Evolutionary conservation across 164 flowering plant species (phyloP), one percentile per base, ranked within the genome.

Genomic region (Berberis thunbergii): DNA sequence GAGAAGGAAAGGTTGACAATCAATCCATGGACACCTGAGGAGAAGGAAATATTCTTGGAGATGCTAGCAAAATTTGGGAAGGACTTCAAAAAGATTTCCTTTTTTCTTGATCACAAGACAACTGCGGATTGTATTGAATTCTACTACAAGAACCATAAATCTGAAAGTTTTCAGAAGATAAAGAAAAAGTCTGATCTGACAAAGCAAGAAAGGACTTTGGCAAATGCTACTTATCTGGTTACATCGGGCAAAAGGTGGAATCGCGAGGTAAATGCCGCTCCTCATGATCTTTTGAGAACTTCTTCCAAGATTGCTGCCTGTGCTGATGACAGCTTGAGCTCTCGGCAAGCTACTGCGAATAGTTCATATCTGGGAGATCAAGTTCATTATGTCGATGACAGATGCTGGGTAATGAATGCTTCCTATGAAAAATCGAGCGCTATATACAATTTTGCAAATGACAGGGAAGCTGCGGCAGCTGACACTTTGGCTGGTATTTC

Each of bases 91-190:
- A 88, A 83, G 73, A 91, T 95, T 74, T 84, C 99, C 61, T 78
- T 91, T 49, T 88, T 78, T 75, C 84, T 95, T 57, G 82, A 79
- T 60, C 84, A 88, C 70, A 95, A 91, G 80, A 85, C 97, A 43
- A 86, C 84, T n/a, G 99, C 98, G 7, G 99, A 95, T 64, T 95
- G 99, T 73, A 68, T 95, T 42, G 85, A 91, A 72, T 95, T 88
- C 71, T 95, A 95, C 72, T 95, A 95, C 79, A 95, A 89, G 77
- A 89, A 95, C 69, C 97, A 95, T 70, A 95, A 91, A 62, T 88
- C 96, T 38, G 95, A 88, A 45, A 63, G 73, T 68, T 92, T 95
- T 76, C 80, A 77, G 70, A 86, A 75, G 67, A 74, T 70, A 64
- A 86, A 80, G 78, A 83, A 87, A 80, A 76, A 75, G 52, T 67